Evolutionary conservation across 257 asterid genomes (phyloP), one percentile per base, ranked within the genome.

Genomic region (Solanum appendiculatum): DNA sequence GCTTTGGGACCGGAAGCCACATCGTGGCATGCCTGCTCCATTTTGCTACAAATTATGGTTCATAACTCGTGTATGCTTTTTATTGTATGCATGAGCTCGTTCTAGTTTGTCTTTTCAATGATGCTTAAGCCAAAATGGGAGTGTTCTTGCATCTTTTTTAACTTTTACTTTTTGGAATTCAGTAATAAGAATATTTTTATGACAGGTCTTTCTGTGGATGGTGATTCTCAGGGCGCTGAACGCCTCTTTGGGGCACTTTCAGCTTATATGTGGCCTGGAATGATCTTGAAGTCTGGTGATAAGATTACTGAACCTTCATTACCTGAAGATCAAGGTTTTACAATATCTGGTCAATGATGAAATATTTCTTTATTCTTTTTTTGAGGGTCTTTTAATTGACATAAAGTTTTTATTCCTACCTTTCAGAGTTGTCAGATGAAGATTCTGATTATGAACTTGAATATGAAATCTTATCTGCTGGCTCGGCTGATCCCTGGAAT

Each of bases 221-320:
- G 99, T 23, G 99, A 96, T 91, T 95, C 97, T 31, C 99, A 96
- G 91, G 99, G 99, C 23, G 93, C 93, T 85, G 97, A 97, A 84
- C 94, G 99, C 70, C 92, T 97, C 86, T 92, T 83, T 86, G 98
- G 98, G 86, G 99, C 99, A 75, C 96, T 97, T 70, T 92, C 98
- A 88, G 98, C 99, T 86, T 95, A 93, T 90, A 94, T 95, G 98
- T 97, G 99, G 99, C 98, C 99, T 68, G 98, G 99, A 87, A 96
- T 97, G 99, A 86, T 94, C 85, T 90, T 97, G 89, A 97, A 94
- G 69, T 97, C 98, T 72, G 99, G 99, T 66, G 98, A 97, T 89
- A 95, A 88, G 92, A 93, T 96, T 75, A 87, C 87, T 36, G 94
- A 92, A 87, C 99, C 99, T 60, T 91, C 94, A 58, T 89, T 97